phyloP scores from a whole-genome alignment of 1,284 basidiomycete genomes.

The Somion occarium region DNA sequence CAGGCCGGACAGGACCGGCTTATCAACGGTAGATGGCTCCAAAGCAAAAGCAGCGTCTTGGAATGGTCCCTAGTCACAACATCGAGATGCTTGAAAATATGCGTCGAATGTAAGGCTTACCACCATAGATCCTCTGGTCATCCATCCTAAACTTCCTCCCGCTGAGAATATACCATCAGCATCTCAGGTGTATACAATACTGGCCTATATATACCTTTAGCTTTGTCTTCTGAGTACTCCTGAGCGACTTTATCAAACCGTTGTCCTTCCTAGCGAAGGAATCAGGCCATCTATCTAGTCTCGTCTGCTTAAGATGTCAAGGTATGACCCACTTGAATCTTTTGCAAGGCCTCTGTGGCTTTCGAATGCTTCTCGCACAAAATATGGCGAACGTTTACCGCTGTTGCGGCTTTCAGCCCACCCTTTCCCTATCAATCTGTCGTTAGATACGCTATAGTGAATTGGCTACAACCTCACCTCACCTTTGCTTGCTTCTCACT shows the following conservation, averaged over 20 bases:
- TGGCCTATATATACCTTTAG: slow-evolving; percentile 53
- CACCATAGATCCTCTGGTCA: slow-evolving; percentile 79
- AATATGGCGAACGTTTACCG: slow-evolving; percentile 81
- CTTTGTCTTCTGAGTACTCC: slow-evolving; percentile 85
- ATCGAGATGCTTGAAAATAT: neutral
- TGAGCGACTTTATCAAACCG: slow-evolving; percentile 82
- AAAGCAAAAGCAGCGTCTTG: slow-evolving; percentile 81
- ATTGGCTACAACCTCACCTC: neutral
- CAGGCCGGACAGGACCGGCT: slow-evolving; percentile 62
- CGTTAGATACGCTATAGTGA: neutral
- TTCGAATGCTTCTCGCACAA: slow-evolving; percentile 83
- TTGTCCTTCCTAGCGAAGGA: slow-evolving; percentile 51
- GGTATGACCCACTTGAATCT: slow-evolving; percentile 55
- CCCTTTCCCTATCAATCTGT: slow-evolving; percentile 49
- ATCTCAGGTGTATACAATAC: neutral
- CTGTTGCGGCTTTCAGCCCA: slow-evolving; percentile 66
- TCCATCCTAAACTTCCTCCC: slow-evolving; percentile 82
- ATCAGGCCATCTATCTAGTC: neutral
- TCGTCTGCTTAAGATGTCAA: neutral
- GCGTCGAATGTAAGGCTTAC: slow-evolving; percentile 27
- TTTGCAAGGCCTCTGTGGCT: slow-evolving; percentile 69
- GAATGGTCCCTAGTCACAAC: slow-evolving; percentile 39
- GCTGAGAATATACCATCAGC: slow-evolving; percentile 43
- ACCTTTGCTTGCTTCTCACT: slow-evolving; percentile 3
- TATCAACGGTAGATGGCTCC: slow-evolving; percentile 72